Conservation (phyloP, 257 asterid genomes). For the Marsdenia floribunda region DNA sequence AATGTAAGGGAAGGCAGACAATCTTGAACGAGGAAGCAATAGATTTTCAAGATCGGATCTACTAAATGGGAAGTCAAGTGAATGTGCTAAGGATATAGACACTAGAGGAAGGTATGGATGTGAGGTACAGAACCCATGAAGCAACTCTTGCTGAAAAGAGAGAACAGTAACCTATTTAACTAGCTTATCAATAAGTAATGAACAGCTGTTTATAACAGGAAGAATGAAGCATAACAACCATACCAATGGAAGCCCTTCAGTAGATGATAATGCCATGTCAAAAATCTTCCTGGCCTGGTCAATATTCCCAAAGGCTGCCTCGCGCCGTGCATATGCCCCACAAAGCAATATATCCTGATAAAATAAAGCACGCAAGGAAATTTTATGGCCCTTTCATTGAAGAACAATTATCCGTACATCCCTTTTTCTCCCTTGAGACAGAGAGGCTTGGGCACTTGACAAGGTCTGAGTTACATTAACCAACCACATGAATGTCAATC, state of each 20-base stretch:
- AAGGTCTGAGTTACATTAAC: too few relatives aligned
- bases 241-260: conserved; percentile 85
- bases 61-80: neutral
- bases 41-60: neutral
- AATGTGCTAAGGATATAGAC: neutral
- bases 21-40: neutral
- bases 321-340: conserved; percentile 93
- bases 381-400: neutral
- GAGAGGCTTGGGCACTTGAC: neutral
- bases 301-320: conserved; percentile 74
- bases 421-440: neutral
- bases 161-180: neutral
- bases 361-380: conserved; percentile 15
- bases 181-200: neutral
- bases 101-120: neutral
- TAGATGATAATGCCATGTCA: conserved; percentile 88
- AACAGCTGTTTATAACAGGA: conserved; percentile 9
- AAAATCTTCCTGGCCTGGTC: conserved; percentile 87
- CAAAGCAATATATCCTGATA: conserved; percentile 87
- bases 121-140: neutral
- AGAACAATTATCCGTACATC: neutral
- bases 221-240: conserved; percentile 19
- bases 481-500: too few relatives aligned
- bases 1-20: neutral
- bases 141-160: neutral